These are phyloP conservation scores for Exutisphaerella laricina DNA, from an alignment of 2,329 filamentous ascomycete genomes.

Conservation along the genomic window DNA sequence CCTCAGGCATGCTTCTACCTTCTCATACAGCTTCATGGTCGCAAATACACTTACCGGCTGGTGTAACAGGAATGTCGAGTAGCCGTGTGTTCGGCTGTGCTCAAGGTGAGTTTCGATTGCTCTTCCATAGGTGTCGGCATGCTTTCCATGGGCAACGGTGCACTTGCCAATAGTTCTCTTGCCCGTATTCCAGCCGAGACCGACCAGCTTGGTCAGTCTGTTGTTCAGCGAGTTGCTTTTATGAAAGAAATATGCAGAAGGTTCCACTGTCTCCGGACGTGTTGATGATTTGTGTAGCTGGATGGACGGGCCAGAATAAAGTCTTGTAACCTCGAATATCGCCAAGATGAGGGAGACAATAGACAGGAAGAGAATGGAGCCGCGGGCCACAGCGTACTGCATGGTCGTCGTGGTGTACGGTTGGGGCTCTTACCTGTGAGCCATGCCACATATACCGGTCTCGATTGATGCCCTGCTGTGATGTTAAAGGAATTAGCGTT, in stretches of 20 bases:
- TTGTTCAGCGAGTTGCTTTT: background rate
- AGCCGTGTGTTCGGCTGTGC: constrained; percentile 37
- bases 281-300: background rate
- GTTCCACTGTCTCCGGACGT: background rate
- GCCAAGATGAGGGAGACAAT: background rate
- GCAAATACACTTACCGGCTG: no score
- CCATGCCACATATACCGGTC: background rate
- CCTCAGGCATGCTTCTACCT: no score
- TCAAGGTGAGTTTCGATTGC: constrained; percentile 37
- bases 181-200: background rate
- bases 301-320: background rate
- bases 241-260: background rate
- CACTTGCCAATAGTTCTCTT: background rate
- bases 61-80: constrained; percentile 38
- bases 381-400: background rate
- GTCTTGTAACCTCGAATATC: background rate
- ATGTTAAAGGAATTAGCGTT: background rate
- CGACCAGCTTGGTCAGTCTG: background rate
- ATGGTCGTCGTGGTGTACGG: background rate
- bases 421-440: background rate
- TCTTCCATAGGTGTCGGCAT: constrained; percentile 34
- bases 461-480: background rate
- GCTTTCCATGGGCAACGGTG: background rate
- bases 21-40: no score
- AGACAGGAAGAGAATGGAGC: background rate